These are phyloP conservation scores for Ramularia endophylla DNA, from an alignment of 2,329 filamentous ascomycete species.

Conservation along the genomic window DNA sequence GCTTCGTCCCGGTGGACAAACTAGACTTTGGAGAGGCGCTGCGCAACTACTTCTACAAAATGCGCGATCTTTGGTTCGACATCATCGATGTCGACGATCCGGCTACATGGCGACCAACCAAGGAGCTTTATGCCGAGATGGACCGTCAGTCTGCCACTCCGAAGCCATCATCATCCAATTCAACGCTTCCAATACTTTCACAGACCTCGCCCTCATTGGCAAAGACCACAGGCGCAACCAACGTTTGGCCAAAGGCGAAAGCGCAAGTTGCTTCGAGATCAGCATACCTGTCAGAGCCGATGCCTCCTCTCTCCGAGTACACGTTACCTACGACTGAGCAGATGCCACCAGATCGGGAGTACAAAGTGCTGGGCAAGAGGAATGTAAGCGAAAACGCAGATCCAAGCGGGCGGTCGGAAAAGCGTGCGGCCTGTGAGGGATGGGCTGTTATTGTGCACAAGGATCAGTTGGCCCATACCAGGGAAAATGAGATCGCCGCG, in stretches of 20 bases:
- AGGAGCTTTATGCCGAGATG: not conserved
- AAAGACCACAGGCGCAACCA: not conserved
- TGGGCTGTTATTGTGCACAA: not conserved
- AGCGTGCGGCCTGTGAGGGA: not conserved
- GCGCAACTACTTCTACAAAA: not conserved
- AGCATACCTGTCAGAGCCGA: not conserved
- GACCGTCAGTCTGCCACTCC: not conserved
- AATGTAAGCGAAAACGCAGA: not conserved
- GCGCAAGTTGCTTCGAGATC: not conserved
- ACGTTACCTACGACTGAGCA: not conserved
- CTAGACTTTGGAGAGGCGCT: not conserved
- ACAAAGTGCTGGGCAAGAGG: not conserved
- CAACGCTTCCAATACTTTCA: not conserved
- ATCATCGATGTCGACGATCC: not conserved
- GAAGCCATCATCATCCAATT: not conserved
- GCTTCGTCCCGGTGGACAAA: not conserved
- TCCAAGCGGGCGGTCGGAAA: not conserved
- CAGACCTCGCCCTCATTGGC: not conserved
- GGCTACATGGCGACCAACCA: not conserved
- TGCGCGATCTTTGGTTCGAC: slow-evolving; percentile 1
- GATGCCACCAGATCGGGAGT: not conserved
- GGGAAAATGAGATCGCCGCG: not conserved
- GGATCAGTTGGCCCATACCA: not conserved
- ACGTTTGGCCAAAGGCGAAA: too few species aligned
- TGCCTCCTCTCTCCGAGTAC: not conserved